These are phyloP conservation scores for Mucor racemosus DNA, from an alignment of 371 early-diverging fungal species.

Conservation along the genomic window DNA sequence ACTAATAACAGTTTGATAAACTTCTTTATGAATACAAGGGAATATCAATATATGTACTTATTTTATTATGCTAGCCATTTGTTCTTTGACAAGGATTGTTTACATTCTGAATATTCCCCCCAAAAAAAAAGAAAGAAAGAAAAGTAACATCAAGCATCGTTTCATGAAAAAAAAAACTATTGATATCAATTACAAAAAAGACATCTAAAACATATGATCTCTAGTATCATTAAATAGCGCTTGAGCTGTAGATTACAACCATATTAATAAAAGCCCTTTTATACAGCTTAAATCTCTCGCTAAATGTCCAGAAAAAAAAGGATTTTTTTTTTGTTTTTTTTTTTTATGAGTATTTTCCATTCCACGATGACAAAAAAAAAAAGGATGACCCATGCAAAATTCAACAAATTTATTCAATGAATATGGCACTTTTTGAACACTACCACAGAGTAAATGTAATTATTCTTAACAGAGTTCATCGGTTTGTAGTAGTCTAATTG, in stretches of 20 bases:
- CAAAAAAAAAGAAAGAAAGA: not conserved
- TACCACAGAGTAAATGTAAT: not conserved
- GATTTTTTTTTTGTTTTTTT: not conserved
- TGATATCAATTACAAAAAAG: not conserved
- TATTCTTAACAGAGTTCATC: not conserved
- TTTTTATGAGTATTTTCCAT: slow-evolving; percentile 1
- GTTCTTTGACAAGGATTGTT: not conserved
- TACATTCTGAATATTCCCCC: not conserved
- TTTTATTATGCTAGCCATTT: not conserved
- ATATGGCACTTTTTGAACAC: not conserved
- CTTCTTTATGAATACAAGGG: not conserved
- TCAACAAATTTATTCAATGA: not conserved
- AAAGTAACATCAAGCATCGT: not conserved
- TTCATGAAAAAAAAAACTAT: not conserved
- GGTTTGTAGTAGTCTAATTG: not conserved
- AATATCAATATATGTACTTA: not conserved
- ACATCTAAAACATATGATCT: not conserved
- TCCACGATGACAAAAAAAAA: slow-evolving; percentile 2
- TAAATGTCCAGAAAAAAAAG: not conserved
- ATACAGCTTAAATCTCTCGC: not conserved
- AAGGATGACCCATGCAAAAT: not conserved
- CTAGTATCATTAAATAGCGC: not conserved
- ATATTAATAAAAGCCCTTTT: not conserved
- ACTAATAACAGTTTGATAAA: not conserved
- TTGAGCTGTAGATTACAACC: not conserved